Percentiles rank a stretch among this genome's conserved stretches.
Evolutionary conservation across 176 grass and related monocot genomes (phyloP).

Genomic region (Aechmea fasciata): DNA sequence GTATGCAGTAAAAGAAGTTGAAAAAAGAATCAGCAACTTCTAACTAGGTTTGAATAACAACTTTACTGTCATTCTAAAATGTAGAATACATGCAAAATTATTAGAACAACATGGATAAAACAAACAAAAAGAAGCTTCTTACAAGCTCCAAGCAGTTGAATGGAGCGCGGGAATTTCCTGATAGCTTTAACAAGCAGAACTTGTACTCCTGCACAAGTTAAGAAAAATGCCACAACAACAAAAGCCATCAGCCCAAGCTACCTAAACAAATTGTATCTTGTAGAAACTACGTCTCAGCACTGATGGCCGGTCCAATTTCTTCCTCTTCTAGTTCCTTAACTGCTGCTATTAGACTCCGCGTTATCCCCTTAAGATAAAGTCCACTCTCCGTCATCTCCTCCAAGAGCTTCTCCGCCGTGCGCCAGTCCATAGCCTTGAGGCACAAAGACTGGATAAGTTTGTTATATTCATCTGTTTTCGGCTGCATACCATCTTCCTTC

Average conservation of each 20-base stretch:
- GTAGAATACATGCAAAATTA: background rate
- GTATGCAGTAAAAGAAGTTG: background rate
- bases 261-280: conserved; percentile 10
- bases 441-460: conserved; percentile 84
- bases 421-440: conserved; percentile 86
- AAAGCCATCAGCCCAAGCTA: conserved; percentile 9
- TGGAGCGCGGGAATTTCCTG: background rate
- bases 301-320: conserved; percentile 37
- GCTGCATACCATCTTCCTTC: conserved; percentile 69
- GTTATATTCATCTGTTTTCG: conserved; percentile 84
- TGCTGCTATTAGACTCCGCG: conserved; percentile 65
- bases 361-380: conserved; percentile 47
- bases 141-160: conserved; percentile 27
- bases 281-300: conserved; percentile 43
- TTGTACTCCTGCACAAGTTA: background rate
- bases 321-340: conserved; percentile 83
- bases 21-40: background rate
- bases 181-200: background rate
- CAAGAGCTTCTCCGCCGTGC: conserved; percentile 60
- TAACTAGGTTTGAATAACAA: background rate
- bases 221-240: conserved; percentile 20
- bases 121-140: conserved; percentile 21
- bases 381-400: conserved; percentile 65
- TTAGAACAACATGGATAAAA: background rate
- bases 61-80: background rate